Conservation (phyloP, 2,329 filamentous ascomycete species). For the Talaromyces sp. region DNA sequence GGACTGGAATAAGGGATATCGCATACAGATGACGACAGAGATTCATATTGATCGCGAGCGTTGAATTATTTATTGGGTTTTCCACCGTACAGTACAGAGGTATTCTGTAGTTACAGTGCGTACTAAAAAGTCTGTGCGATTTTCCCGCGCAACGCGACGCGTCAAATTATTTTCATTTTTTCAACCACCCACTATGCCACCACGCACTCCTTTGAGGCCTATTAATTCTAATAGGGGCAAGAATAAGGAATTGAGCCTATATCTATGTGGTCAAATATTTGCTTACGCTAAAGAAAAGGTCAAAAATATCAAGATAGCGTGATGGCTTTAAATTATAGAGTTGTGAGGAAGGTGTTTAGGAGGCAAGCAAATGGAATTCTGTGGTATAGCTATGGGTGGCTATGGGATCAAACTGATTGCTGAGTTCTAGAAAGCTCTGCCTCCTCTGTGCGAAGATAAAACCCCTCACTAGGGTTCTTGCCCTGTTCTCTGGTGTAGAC, state of each 20-base stretch:
- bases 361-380: too few species aligned
- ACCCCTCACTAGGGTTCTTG: too few species aligned
- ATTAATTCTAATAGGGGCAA: neutral
- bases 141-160: too few species aligned
- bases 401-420: too few species aligned
- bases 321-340: neutral
- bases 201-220: neutral
- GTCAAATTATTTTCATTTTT: too few species aligned
- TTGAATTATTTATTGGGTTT: neutral
- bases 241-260: neutral
- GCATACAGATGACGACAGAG: conserved; percentile 7
- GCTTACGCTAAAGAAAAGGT: neutral
- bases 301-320: neutral
- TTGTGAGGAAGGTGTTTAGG: too few species aligned
- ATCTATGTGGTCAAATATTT: neutral
- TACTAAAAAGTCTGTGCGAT: too few species aligned
- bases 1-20: neutral
- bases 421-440: too few species aligned
- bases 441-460: too few species aligned
- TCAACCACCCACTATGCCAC: neutral
- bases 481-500: too few species aligned
- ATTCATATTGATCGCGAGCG: neutral
- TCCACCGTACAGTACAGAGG: neutral
- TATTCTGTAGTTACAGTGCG: too few species aligned
- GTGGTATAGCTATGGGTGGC: too few species aligned